Percentiles rank a stretch among this genome's conserved stretches.
Conservation (phyloP, 2,329 filamentous ascomycete genomes). For the Fusarium sp. region DNA sequence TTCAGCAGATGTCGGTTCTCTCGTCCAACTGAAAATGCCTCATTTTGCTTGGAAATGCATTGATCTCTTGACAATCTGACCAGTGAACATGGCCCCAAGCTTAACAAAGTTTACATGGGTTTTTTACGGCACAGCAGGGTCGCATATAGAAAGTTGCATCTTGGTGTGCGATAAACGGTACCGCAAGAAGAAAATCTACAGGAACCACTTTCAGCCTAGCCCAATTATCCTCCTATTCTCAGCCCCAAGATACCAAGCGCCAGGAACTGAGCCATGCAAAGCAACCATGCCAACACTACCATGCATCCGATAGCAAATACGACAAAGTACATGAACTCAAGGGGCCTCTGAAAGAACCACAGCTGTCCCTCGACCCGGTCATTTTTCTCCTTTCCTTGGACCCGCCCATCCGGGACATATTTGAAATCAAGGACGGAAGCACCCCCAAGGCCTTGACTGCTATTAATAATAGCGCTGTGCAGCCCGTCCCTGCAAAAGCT, state of each 20-base stretch:
- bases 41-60: neutral
- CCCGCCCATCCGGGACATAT: slow-evolving; percentile 49
- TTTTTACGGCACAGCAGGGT: neutral
- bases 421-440: slow-evolving; percentile 55
- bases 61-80: neutral
- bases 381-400: slow-evolving; percentile 46
- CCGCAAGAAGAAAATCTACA: neutral
- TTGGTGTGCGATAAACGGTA: neutral
- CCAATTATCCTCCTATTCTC: too few species aligned
- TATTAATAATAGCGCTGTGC: slow-evolving; percentile 51
- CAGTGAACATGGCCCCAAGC: too few species aligned
- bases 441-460: slow-evolving; percentile 46
- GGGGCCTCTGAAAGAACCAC: slow-evolving; percentile 42
- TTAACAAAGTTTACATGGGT: neutral
- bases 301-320: slow-evolving; percentile 43
- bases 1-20: neutral
- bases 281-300: neutral
- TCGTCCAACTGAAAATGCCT: neutral
- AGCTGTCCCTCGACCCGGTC: slow-evolving; percentile 16
- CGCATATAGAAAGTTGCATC: neutral
- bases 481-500: slow-evolving; percentile 46
- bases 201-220: neutral
- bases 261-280: slow-evolving; percentile 12
- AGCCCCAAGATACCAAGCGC: neutral
- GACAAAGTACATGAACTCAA: slow-evolving; percentile 47